These are phyloP conservation scores for Saitozyma podzolica DNA, from an alignment of 768 basidiomycete genomes.

Conservation along the genomic window DNA sequence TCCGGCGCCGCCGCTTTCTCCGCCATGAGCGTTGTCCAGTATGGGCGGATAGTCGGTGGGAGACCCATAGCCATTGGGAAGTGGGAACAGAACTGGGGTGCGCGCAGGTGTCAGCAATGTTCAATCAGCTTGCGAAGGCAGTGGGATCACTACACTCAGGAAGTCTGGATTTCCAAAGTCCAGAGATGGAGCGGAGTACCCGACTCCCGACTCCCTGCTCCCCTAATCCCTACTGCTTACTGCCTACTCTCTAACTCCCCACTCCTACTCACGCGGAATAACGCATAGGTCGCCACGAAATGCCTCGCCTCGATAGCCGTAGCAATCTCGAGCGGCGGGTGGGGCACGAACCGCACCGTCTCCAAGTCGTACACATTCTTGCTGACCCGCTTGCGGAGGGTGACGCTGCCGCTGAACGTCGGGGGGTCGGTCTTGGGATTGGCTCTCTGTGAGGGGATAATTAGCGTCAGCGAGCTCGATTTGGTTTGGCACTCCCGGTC, in stretches of 20 bases:
- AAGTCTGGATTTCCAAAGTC: too few species aligned
- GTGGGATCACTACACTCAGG: too few species aligned
- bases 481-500: not conserved
- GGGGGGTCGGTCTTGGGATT: conserved; percentile 33
- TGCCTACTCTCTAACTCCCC: not conserved
- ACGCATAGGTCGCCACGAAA: conserved; percentile 83
- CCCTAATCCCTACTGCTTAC: too few species aligned
- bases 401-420: conserved; percentile 64
- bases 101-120: not conserved
- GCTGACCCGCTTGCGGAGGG: conserved; percentile 66
- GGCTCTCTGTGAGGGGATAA: conserved; percentile 15
- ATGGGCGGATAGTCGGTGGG: conserved; percentile 80
- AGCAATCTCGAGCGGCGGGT: conserved; percentile 66
- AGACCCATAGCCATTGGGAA: conserved; percentile 59
- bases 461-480: not conserved
- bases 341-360: conserved; percentile 69
- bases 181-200: not conserved
- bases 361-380: conserved; percentile 67
- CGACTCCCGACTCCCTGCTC: conserved; percentile 31
- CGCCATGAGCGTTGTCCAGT: conserved; percentile 73
- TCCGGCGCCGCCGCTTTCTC: conserved; percentile 69
- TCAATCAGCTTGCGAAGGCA: too few species aligned
- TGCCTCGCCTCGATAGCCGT: conserved; percentile 82
- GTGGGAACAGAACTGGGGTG: conserved; percentile 41
- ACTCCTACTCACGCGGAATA: conserved; percentile 76